Conservation (phyloP, 2,329 filamentous ascomycete species). For the Ciborinia camelliae region DNA sequence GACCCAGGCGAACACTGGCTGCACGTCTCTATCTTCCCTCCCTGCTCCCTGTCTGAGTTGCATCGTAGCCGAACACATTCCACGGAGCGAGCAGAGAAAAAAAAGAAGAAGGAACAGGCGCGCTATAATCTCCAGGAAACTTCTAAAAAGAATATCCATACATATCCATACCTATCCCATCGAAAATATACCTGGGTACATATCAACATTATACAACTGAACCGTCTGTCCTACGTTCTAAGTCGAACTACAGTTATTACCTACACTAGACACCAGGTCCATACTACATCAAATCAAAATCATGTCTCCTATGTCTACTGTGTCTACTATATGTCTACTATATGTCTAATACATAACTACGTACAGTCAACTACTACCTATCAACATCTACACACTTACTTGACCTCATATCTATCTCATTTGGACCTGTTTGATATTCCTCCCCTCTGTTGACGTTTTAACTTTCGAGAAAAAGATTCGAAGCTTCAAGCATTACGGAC, state of each 20-base stretch:
- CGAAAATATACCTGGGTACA: not conserved
- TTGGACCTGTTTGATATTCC: not conserved
- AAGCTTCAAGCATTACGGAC: not conserved
- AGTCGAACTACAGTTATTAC: not conserved
- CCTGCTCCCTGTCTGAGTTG: slow-evolving; percentile 2
- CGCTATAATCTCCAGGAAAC: slow-evolving; percentile 11
- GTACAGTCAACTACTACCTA: not conserved
- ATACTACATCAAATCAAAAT: not conserved
- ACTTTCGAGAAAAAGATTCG: not conserved
- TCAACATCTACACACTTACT: not conserved
- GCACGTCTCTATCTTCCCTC: slow-evolving; percentile 1
- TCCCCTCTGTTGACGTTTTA: not conserved
- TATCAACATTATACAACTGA: not conserved
- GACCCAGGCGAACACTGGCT: slow-evolving; percentile 6
- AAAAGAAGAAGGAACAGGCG: slow-evolving; percentile 7
- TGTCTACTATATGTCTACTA: not conserved
- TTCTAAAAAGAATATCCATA: not conserved
- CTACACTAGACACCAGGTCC: not conserved
- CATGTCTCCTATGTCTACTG: too few relatives aligned
- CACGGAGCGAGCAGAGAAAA: not conserved
- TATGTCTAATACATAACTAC: not conserved
- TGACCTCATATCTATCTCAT: not conserved
- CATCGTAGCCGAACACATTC: slow-evolving; percentile 4
- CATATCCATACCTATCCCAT: not conserved
- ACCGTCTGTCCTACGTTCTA: not conserved